Evolutionary conservation across 1,284 basidiomycete genomes (phyloP).

Genomic region (Moesziomyces aphidis): DNA sequence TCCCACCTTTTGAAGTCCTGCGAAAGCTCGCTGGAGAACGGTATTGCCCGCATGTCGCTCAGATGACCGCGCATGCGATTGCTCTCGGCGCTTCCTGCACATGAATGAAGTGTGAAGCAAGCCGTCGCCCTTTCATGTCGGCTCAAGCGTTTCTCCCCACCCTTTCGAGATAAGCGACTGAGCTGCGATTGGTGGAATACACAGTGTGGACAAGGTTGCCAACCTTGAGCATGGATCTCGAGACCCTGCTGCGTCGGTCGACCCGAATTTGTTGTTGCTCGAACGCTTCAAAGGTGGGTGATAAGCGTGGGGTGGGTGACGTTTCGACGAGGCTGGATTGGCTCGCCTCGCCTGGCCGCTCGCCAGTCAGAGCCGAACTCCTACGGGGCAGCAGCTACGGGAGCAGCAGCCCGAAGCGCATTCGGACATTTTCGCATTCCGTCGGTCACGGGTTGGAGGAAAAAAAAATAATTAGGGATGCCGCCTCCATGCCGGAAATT

Average conservation of each 20-base stretch:
- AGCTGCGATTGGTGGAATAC: slow-evolving; percentile 16
- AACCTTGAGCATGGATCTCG: background rate
- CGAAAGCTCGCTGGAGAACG: too few relatives aligned
- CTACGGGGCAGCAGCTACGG: too few relatives aligned
- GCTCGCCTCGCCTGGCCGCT: background rate
- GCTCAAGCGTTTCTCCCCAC: slow-evolving; percentile 9
- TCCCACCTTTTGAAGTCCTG: too few relatives aligned
- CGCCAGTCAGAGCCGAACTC: background rate
- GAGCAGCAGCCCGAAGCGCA: background rate
- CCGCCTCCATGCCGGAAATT: background rate
- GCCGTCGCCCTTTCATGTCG: background rate
- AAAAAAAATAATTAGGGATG: background rate
- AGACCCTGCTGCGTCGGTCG: too few relatives aligned
- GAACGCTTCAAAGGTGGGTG: too few relatives aligned
- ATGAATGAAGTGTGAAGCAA: background rate
- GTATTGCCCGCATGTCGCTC: too few relatives aligned
- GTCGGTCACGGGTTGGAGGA: background rate
- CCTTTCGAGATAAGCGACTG: slow-evolving; percentile 15
- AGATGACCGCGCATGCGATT: background rate
- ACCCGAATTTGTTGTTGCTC: too few relatives aligned
- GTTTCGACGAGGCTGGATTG: background rate
- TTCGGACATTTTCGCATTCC: background rate
- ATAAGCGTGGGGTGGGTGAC: too few relatives aligned
- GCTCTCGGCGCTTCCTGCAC: background rate
- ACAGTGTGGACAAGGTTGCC: background rate